phyloP scores from a whole-genome alignment of 176 grass and related monocot genomes.

The barley (Hordeum vulgare) region MorexV3_pseudomolecules_assembly NC_058521.1:589328504-589329003 shows the following conservation, averaged over 20 bases:
- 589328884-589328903: background rate
- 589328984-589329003: constrained; percentile 81
- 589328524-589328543: background rate
- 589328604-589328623: background rate
- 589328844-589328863: constrained; percentile 11
- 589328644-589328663: background rate
- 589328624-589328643: background rate
- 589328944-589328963: constrained; percentile 70
- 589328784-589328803: constrained; percentile 78
- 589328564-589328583: background rate
- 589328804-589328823: constrained; percentile 33
- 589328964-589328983: constrained; percentile 57
- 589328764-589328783: constrained; percentile 75
- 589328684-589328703: background rate
- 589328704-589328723: constrained; percentile 78
- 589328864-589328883: background rate
- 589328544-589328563: background rate
- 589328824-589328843: constrained; percentile 27
- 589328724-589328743: constrained; percentile 99
- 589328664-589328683: background rate
- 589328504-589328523: background rate
- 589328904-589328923: background rate
- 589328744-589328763: constrained; percentile 93
- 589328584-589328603: background rate
- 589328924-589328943: background rate